phyloP scores from a whole-genome alignment of 2,329 filamentous ascomycete genomes.

The Saccharata proteae region DNA sequence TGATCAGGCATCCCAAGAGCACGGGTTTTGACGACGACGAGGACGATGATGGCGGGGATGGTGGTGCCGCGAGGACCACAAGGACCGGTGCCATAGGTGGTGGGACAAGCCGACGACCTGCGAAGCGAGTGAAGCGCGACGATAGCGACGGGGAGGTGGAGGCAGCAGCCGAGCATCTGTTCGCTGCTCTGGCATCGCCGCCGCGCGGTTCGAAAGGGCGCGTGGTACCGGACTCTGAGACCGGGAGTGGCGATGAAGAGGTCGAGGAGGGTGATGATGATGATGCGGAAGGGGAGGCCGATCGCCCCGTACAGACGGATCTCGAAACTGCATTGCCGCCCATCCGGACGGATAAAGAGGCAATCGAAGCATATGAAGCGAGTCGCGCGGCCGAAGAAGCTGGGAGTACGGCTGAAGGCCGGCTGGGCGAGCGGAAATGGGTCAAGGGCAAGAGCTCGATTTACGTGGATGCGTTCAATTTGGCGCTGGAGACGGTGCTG shows the following conservation, averaged over 20 bases:
- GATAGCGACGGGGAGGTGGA: constrained; percentile 11
- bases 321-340: constrained; percentile 60
- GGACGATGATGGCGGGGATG: no score
- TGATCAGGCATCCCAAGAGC: constrained; percentile 32
- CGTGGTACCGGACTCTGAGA: constrained; percentile 29
- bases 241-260: constrained; percentile 25
- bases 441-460: constrained; percentile 71
- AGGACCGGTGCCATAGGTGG: no score
- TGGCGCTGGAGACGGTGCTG: constrained; percentile 79
- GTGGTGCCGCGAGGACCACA: no score
- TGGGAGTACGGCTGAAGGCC: constrained; percentile 36
- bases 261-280: no score
- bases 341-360: constrained; percentile 54
- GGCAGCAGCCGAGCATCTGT: background rate
- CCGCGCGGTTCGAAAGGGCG: no score
- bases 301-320: constrained; percentile 39
- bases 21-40: constrained; percentile 30
- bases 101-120: constrained; percentile 19
- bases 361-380: constrained; percentile 68
- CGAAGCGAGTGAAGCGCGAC: constrained; percentile 29
- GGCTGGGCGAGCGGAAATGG: constrained; percentile 45
- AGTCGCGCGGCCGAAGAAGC: constrained; percentile 45
- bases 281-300: constrained; percentile 14
- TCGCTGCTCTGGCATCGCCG: constrained; percentile 1
- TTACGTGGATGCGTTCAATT: constrained; percentile 94